phyloP scores from a whole-genome alignment of 306 rosid genomes.

The Astragalus glycyphyllos region DNA sequence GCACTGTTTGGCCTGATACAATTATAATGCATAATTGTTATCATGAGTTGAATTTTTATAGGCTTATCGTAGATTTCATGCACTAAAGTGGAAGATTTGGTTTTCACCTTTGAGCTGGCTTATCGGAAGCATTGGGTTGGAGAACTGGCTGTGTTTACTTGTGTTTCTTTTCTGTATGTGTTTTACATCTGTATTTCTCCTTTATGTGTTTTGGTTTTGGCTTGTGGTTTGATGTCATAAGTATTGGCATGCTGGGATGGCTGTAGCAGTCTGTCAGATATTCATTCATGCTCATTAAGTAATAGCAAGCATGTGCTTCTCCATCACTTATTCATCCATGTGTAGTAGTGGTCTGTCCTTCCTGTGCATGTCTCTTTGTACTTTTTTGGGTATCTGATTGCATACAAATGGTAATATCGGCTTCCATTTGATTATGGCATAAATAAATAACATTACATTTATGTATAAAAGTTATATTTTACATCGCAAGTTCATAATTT shows the following conservation, averaged over 20 bases:
- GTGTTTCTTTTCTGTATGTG: slow-evolving; percentile 5
- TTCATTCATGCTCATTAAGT: slow-evolving; percentile 18
- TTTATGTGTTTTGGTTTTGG: slow-evolving; percentile 26
- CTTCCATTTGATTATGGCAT: slow-evolving; percentile 30
- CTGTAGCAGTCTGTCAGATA: neutral
- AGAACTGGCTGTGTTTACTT: slow-evolving; percentile 24
- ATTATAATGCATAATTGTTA: neutral
- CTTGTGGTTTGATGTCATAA: slow-evolving; percentile 36
- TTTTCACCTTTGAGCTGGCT: neutral
- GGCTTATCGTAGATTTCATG: slow-evolving; percentile 20
- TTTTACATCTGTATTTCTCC: slow-evolving; percentile 7
- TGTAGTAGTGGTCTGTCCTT: neutral
- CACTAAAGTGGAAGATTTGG: slow-evolving; percentile 33
- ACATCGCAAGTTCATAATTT: slow-evolving; percentile 27
- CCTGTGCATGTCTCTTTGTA: slow-evolving; percentile 11
- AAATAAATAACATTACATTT: neutral
- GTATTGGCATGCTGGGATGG: neutral
- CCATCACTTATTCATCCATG: neutral
- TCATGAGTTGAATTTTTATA: slow-evolving; percentile 1
- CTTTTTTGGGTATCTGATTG: slow-evolving; percentile 17
- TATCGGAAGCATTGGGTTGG: slow-evolving; percentile 11
- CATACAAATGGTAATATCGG: slow-evolving; percentile 26
- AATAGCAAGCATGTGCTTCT: slow-evolving; percentile 3
- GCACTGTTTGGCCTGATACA: neutral
- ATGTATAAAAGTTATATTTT: slow-evolving; percentile 10